These are phyloP conservation scores for Apiospora phragmitis DNA, from an alignment of 2,329 filamentous ascomycete genomes.

Conservation along the genomic window DNA sequence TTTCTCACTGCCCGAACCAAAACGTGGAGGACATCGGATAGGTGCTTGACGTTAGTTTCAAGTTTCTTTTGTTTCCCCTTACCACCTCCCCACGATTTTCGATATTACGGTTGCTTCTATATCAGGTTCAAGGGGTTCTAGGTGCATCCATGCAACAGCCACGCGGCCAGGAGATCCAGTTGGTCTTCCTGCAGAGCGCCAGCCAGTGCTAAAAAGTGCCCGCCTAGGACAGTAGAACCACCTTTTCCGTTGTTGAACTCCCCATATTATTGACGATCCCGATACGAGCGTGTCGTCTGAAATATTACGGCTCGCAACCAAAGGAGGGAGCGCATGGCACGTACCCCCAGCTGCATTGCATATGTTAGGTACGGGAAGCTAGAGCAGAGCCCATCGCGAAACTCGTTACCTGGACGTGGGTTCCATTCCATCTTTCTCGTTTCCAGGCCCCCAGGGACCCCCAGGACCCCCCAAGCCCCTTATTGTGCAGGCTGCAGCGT, in stretches of 20 bases:
- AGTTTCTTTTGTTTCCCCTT: slow-evolving; percentile 12
- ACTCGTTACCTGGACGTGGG: neutral
- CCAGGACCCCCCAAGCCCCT: neutral
- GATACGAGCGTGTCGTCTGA: slow-evolving; percentile 2
- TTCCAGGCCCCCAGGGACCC: neutral
- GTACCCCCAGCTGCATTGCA: neutral
- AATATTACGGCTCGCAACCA: neutral
- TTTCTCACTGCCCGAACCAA: slow-evolving; percentile 10
- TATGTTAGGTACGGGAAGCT: too few species aligned
- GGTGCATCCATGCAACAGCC: slow-evolving; percentile 3
- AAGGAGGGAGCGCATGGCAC: neutral
- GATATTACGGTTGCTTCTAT: neutral
- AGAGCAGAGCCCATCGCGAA: neutral
- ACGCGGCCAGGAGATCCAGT: neutral
- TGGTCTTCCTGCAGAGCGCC: neutral
- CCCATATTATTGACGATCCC: slow-evolving; percentile 4
- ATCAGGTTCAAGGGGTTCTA: neutral
- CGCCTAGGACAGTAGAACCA: neutral
- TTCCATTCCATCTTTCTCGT: neutral
- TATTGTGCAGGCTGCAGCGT: neutral
- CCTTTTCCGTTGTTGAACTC: neutral
- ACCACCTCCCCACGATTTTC: neutral
- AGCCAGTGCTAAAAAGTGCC: neutral
- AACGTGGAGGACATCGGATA: neutral
- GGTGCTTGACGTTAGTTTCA: neutral